Evolutionary conservation across 805 yeast species (phyloP).

Genomic region (Barnettozyma salicaria): DNA sequence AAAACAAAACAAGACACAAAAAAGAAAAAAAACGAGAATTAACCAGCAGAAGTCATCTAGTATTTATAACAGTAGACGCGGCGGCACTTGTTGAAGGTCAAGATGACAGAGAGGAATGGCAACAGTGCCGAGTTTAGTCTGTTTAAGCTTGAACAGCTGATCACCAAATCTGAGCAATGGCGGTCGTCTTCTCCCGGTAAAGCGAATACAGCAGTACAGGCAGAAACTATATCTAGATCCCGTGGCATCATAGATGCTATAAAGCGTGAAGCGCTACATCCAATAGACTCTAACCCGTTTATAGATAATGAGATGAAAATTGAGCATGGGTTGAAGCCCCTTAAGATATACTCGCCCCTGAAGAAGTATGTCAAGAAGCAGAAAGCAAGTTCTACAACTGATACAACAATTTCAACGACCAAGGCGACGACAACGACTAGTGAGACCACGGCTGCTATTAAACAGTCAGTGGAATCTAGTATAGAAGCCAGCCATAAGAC

Average conservation of each 20-base stretch:
- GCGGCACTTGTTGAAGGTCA: neutral
- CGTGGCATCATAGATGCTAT: neutral
- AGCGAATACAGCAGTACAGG: neutral
- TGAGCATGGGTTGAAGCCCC: slow-evolving; percentile 7
- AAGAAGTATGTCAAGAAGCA: no score
- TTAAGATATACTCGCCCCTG: slow-evolving; percentile 17
- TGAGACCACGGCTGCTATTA: no score
- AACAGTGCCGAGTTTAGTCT: neutral
- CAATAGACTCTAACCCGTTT: slow-evolving; percentile 17
- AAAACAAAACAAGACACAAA: slow-evolving; percentile 1
- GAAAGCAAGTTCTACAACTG: no score
- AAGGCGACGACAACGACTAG: no score
- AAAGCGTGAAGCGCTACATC: slow-evolving; percentile 8
- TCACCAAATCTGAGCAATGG: neutral
- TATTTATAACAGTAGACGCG: neutral
- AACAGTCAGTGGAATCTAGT: no score
- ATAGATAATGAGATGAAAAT: slow-evolving; percentile 10
- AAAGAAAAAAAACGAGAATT: neutral
- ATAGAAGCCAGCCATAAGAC: no score
- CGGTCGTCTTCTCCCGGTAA: neutral
- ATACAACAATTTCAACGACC: no score
- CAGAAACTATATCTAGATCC: neutral
- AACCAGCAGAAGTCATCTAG: neutral
- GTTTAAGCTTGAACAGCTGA: neutral
- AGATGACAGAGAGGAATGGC: neutral